phyloP scores from a whole-genome alignment of 805 yeast genomes.

The Starmerella kuoi region DNA sequence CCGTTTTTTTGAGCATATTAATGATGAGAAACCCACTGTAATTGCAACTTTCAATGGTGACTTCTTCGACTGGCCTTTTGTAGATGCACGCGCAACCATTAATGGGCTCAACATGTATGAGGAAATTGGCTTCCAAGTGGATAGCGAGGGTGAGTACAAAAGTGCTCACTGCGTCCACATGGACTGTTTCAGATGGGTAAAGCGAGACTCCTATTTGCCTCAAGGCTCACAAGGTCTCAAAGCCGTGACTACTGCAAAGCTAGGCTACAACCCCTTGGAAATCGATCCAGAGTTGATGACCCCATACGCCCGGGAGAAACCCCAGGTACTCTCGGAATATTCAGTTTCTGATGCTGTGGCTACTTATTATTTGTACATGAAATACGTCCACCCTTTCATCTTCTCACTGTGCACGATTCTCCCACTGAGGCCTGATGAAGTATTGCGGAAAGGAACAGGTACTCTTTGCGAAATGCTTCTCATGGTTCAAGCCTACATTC shows the following conservation, averaged over 20 bases:
- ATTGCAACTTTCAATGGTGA: slow-evolving; percentile 98
- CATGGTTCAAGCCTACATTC: slow-evolving; percentile 85
- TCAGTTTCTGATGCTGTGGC: slow-evolving; percentile 99
- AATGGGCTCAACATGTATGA: slow-evolving; percentile 82
- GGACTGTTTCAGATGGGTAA: slow-evolving; percentile 98
- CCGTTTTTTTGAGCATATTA: slow-evolving; percentile 77
- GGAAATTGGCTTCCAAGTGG: slow-evolving; percentile 88
- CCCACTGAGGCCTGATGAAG: slow-evolving; percentile 95
- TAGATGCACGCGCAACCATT: slow-evolving; percentile 71
- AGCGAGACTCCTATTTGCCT: slow-evolving; percentile 91
- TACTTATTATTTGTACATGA: slow-evolving; percentile 87
- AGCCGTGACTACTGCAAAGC: slow-evolving; percentile 89
- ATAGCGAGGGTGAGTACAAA: slow-evolving; percentile 88
- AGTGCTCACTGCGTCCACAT: slow-evolving; percentile 86
- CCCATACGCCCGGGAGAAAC: slow-evolving; percentile 88
- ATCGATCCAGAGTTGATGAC: slow-evolving; percentile 97
- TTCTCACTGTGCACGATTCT: slow-evolving; percentile 90
- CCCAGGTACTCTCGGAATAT: slow-evolving; percentile 85
- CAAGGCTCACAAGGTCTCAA: slow-evolving; percentile 98
- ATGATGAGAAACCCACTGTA: slow-evolving; percentile 86
- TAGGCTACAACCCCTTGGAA: slow-evolving; percentile 94
- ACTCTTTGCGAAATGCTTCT: slow-evolving; percentile 95
- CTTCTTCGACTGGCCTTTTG: slow-evolving; percentile 98
- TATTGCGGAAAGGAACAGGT: slow-evolving; percentile 93
- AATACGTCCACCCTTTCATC: slow-evolving; percentile 93